Conservation (phyloP, 176 grass and related monocot species). For the Triticum urartu region DNA sequence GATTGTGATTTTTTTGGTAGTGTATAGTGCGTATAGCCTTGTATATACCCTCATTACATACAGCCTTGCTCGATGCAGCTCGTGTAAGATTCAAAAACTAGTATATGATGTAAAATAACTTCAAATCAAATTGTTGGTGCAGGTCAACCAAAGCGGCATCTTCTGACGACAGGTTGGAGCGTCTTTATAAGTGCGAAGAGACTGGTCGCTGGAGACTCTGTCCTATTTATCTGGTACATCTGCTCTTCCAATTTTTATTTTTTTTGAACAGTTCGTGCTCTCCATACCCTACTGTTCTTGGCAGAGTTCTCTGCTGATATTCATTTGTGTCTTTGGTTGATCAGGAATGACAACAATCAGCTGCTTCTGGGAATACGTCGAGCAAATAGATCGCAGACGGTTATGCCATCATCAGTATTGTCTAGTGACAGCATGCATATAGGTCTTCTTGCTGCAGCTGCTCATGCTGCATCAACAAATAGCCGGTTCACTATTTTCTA, state of each 20-base stretch:
- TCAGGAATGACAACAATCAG: slow-evolving; percentile 95
- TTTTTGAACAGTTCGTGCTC: not conserved
- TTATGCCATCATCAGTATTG: slow-evolving; percentile 95
- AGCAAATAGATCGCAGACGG: slow-evolving; percentile 78
- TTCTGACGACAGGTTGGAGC: slow-evolving; percentile 95
- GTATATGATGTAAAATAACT: slow-evolving; percentile 14
- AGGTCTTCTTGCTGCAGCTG: slow-evolving; percentile 90
- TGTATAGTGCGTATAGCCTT: not conserved
- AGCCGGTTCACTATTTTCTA: slow-evolving; percentile 97
- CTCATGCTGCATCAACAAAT: slow-evolving; percentile 98
- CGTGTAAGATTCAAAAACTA: slow-evolving; percentile 7
- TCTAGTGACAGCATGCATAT: slow-evolving; percentile 99
- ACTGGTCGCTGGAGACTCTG: slow-evolving; percentile 94
- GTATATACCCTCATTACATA: not conserved
- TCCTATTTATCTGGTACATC: slow-evolving; percentile 93
- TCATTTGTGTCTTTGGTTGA: slow-evolving; percentile 29
- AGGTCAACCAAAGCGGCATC: slow-evolving; percentile 98
- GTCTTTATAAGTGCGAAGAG: slow-evolving; percentile 97
- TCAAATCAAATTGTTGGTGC: slow-evolving; percentile 38
- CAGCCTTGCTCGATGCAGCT: not conserved
- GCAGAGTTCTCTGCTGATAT: not conserved
- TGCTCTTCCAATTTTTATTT: not conserved
- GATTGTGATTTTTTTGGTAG: not conserved
- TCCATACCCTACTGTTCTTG: not conserved
- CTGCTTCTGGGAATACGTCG: slow-evolving; percentile 88